These are phyloP conservation scores for Ambrosia hybrid DNA, from an alignment of 140 eudicot species.

Conservation along the genomic window DNA sequence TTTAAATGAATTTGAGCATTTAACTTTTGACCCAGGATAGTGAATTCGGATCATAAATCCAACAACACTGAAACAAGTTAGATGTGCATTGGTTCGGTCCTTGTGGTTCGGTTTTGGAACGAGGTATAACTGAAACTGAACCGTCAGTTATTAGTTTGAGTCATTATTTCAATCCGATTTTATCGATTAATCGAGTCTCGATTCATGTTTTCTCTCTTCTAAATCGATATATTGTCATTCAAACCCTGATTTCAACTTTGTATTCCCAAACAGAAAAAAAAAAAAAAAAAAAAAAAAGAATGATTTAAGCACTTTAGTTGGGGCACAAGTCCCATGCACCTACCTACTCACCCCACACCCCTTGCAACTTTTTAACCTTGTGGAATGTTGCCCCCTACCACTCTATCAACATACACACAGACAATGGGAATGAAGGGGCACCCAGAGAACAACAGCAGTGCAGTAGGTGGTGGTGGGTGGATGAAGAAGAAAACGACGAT, in stretches of 20 bases:
- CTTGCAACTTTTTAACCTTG: conserved; percentile 20
- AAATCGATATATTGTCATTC: background rate
- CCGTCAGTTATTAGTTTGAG: too few relatives aligned
- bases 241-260: conserved; percentile 13
- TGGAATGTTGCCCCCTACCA: conserved; percentile 21
- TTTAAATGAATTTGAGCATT: too few relatives aligned
- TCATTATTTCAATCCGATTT: too few relatives aligned
- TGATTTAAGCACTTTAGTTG: conserved; percentile 24
- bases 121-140: too few relatives aligned
- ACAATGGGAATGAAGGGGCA: conserved; percentile 33
- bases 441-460: conserved; percentile 17
- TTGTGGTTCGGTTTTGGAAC: too few relatives aligned
- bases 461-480: conserved; percentile 2
- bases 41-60: too few relatives aligned
- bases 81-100: too few relatives aligned
- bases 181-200: too few relatives aligned
- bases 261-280: background rate
- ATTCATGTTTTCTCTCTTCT: background rate
- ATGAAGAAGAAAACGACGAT: conserved; percentile 26
- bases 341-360: background rate
- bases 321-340: conserved; percentile 53
- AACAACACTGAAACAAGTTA: too few relatives aligned
- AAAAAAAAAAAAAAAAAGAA: background rate
- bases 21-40: too few relatives aligned
- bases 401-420: background rate